phyloP scores from a whole-genome alignment of 306 rosid genomes.

The Cicer judaicum region DNA sequence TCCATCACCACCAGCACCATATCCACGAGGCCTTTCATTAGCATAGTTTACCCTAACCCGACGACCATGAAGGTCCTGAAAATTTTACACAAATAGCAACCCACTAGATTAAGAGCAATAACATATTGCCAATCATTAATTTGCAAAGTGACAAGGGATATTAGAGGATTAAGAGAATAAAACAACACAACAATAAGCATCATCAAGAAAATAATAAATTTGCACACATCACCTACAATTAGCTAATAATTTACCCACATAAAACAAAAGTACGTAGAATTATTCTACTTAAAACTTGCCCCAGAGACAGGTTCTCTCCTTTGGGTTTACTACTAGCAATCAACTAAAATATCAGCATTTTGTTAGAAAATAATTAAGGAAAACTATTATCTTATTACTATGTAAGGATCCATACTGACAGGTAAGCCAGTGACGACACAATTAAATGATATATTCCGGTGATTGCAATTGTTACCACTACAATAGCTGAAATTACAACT shows the following conservation, averaged over 20 bases:
- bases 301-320: neutral
- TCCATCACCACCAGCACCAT: slow-evolving; percentile 39
- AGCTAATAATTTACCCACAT: neutral
- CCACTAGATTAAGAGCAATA: neutral
- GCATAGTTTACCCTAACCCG: slow-evolving; percentile 80
- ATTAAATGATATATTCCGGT: neutral
- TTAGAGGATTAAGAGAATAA: neutral
- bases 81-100: slow-evolving; percentile 4
- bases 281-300: neutral
- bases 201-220: slow-evolving; percentile 2
- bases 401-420: slow-evolving; percentile 4
- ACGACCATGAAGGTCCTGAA: slow-evolving; percentile 93
- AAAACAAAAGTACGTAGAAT: neutral
- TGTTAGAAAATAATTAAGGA: slow-evolving; percentile 9
- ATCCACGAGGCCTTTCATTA: slow-evolving; percentile 66
- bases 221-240: slow-evolving; percentile 5
- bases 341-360: neutral
- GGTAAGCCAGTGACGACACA: neutral
- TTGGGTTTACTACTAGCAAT: neutral
- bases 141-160: neutral
- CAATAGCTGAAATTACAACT: neutral
- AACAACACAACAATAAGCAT: slow-evolving; percentile 22
- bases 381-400: neutral
- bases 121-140: neutral
- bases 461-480: neutral